phyloP scores from a whole-genome alignment of 2,329 filamentous ascomycete genomes.

The Waltergamsia citrina region DNA sequence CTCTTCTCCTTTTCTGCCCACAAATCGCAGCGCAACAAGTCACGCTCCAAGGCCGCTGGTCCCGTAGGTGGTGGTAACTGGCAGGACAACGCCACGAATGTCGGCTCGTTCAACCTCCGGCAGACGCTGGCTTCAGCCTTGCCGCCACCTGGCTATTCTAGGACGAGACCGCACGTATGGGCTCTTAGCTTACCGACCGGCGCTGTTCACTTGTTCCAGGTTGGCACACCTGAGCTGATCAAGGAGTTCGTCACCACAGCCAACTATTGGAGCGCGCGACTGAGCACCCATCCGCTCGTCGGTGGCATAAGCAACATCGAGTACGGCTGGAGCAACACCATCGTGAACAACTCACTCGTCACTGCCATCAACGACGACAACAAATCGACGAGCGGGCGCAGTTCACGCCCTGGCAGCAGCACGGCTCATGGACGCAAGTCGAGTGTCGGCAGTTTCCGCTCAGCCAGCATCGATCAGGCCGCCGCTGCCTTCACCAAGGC shows the following conservation, averaged over 20 bases:
- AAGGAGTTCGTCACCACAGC: slow-evolving; percentile 89
- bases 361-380: slow-evolving; percentile 38
- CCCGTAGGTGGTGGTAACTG: slow-evolving; percentile 94
- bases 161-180: slow-evolving; percentile 85
- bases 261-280: slow-evolving; percentile 94
- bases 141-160: slow-evolving; percentile 87
- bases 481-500: slow-evolving; percentile 38
- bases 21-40: slow-evolving; percentile 65
- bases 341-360: slow-evolving; percentile 56
- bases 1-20: slow-evolving; percentile 87
- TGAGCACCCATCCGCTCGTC: slow-evolving; percentile 87
- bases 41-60: slow-evolving; percentile 37
- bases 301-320: slow-evolving; percentile 95
- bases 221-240: slow-evolving; percentile 88
- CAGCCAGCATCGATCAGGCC: slow-evolving; percentile 53
- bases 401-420: slow-evolving; percentile 41
- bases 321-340: slow-evolving; percentile 86
- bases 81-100: slow-evolving; percentile 89
- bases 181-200: slow-evolving; percentile 85
- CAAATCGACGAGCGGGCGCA: slow-evolving; percentile 19
- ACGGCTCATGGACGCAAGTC: slow-evolving; percentile 21
- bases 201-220: slow-evolving; percentile 96
- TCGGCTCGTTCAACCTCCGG: slow-evolving; percentile 78
- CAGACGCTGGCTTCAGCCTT: slow-evolving; percentile 88
- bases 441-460: slow-evolving; percentile 42